Evolutionary conservation across 495 filamentous ascomycete genomes (phyloP), one percentile per base, ranked within the genome.

Genomic region (Talaromyces nanjingensis): DNA sequence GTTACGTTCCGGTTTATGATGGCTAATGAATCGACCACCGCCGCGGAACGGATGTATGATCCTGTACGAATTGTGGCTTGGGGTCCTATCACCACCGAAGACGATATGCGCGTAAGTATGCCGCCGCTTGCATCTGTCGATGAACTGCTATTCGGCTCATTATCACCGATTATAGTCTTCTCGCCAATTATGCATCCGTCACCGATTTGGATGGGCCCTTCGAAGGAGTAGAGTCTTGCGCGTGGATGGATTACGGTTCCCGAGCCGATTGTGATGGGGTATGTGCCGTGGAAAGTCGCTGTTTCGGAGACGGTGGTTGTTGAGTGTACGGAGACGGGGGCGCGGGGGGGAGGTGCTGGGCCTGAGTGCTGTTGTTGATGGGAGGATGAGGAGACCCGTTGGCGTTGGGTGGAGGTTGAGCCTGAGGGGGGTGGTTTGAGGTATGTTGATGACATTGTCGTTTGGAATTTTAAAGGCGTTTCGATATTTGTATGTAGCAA

Each of bases 201-300:
- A 0, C 89, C 90, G 55, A 97, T 83, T 8, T 79, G 84, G 34
- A 97, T 83, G 22, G 88, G 84, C 0, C 89, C 92, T 54, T 83
- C 77, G 45, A 81, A 78, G 1, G 89, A 86, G 68, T 88, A 86
- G 67, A 97, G 78, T 58, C 83, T 81, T 0, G 86, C 83, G 63
- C 91, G 89, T 1, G 92, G 92, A 75, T 97, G 92, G 63, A 97
- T 77, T n/a, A 96, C 84, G 16, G 84, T 86, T 70, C 89, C 84
- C 37, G 84, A 76, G 64, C 84, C 85, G 67, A 96, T 84, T 49
- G 80, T 84, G 63, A 97, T 89, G 16, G 81, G 81, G 74, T 92
- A 79, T 3, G 82, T 86, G 25, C 92, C 92, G 6, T 84, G 85
- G 63, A 96, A 78, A 8, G 86, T 69, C 6, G 87, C 89, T n/a